A percentile compares a stretch with the other conserved stretches of the same genome.
Evolutionary conservation across 2,329 filamentous ascomycete species (phyloP).

Genomic region (Aspergillus pseudotamarii): DNA sequence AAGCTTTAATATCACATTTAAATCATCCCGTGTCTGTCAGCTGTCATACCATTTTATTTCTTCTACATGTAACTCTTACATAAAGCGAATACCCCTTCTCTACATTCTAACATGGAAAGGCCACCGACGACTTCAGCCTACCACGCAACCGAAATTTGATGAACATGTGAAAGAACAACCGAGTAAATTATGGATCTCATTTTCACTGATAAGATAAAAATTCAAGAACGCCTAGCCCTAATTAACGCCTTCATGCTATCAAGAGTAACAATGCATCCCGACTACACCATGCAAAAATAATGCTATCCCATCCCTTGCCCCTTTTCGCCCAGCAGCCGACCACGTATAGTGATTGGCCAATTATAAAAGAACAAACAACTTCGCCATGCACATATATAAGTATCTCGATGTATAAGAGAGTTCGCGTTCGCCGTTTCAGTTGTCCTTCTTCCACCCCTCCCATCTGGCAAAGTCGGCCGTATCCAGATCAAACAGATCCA

Average conservation of each 20-base stretch:
- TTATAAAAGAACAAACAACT: neutral
- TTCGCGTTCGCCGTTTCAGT: neutral
- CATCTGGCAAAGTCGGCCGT: slow-evolving; percentile 41
- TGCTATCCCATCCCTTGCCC: neutral
- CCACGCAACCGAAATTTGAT: too few species aligned
- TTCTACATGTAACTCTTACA: accelerated
- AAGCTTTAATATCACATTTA: too few species aligned
- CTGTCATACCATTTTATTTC: too few species aligned
- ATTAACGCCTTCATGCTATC: neutral
- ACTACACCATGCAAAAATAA: neutral
- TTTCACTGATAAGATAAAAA: neutral
- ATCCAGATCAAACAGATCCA: slow-evolving; percentile 51
- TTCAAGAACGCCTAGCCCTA: neutral
- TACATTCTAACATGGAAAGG: too few species aligned
- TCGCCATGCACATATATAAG: neutral
- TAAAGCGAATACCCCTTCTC: too few species aligned
- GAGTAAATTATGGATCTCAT: neutral
- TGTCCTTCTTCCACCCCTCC: slow-evolving; percentile 27
- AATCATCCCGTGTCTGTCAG: too few species aligned
- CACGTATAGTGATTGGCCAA: neutral
- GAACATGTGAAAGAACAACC: neutral
- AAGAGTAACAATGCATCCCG: neutral
- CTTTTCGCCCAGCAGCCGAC: neutral
- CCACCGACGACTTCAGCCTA: too few species aligned
- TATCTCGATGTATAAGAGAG: neutral